phyloP scores from a whole-genome alignment of 306 rosid genomes.

The Betula pendula region DNA sequence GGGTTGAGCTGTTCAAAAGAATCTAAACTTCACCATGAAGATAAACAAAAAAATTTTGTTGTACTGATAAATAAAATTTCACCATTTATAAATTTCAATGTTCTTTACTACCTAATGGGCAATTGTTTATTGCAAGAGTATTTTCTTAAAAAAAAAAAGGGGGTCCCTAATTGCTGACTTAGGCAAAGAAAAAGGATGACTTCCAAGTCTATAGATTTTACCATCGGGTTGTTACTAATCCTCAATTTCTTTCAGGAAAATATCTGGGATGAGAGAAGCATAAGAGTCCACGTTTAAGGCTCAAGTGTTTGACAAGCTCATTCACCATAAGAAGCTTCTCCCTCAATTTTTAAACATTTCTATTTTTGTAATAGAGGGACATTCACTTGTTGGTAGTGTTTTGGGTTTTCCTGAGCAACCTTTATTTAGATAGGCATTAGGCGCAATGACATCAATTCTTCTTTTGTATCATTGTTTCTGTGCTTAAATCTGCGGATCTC shows the following conservation, averaged over 20 bases:
- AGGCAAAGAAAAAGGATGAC: neutral
- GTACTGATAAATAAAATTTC: neutral
- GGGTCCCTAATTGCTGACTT: neutral
- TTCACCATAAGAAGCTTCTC: neutral
- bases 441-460: no score
- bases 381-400: no score
- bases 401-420: no score
- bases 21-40: no score
- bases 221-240: neutral
- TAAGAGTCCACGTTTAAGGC: neutral
- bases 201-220: neutral
- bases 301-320: neutral
- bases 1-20: neutral
- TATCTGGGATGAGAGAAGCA: neutral
- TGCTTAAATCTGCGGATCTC: no score
- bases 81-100: neutral
- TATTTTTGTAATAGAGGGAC: neutral
- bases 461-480: no score
- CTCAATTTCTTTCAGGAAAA: neutral
- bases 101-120: neutral
- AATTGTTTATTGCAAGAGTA: neutral
- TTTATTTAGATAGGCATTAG: no score
- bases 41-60: neutral
- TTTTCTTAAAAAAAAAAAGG: no score
- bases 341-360: neutral